Conservation (phyloP, 805 yeast genomes). For the Wickerhamomyces pijperi region DNA sequence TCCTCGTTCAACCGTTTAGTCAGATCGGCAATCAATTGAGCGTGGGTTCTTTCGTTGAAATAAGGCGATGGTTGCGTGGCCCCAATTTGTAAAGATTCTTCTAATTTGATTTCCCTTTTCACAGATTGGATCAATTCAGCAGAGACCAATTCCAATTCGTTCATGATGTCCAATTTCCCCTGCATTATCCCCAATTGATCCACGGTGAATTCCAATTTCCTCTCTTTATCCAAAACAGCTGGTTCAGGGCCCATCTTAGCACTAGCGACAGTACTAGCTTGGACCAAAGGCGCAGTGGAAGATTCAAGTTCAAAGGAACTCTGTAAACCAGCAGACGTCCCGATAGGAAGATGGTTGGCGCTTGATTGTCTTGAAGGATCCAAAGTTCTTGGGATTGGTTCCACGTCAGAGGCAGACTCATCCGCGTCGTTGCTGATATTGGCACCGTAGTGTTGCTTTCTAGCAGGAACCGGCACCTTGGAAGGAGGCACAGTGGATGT, state of each 20-base stretch:
- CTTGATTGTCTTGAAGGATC: constrained; percentile 1
- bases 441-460: constrained; percentile 1
- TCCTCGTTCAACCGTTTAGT: constrained; percentile 52
- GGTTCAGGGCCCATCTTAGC: too few species aligned
- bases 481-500: too few species aligned
- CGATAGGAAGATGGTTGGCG: too few species aligned
- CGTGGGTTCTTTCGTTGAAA: constrained; percentile 20
- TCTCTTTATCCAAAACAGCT: constrained; percentile 1
- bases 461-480: not conserved
- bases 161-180: constrained; percentile 45
- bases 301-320: constrained; percentile 3
- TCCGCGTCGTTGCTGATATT: too few species aligned
- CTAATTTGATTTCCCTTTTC: constrained; percentile 54
- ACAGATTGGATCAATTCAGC: constrained; percentile 65
- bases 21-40: constrained; percentile 36
- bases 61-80: not conserved
- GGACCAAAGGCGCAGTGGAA: too few species aligned
- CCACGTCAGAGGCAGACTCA: too few species aligned
- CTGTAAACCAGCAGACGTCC: too few species aligned
- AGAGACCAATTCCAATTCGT: constrained; percentile 58
- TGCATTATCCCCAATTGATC: constrained; percentile 54
- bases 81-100: too few species aligned
- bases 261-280: too few species aligned
- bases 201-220: constrained; percentile 32
- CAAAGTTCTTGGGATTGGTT: constrained; percentile 2